Conservation (phyloP, 2,329 filamentous ascomycete genomes). For the Penicillium sp. region DNA sequence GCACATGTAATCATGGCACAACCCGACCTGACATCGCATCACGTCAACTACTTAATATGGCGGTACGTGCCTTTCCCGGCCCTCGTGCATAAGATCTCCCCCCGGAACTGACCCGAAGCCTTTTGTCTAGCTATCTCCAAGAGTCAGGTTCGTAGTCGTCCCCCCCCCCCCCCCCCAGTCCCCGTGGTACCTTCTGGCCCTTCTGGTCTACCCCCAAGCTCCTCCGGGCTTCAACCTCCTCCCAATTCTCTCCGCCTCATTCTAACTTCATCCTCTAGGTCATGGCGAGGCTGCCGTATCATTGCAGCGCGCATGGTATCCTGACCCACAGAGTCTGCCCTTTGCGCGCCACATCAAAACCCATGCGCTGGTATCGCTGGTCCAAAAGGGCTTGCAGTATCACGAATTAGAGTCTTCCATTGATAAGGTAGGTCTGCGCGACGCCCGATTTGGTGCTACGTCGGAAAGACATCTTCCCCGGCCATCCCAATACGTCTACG, state of each 20-base stretch:
- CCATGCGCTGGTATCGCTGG: constrained; percentile 59
- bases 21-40: constrained; percentile 51
- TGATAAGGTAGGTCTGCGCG: constrained; percentile 44
- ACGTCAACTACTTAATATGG: constrained; percentile 68
- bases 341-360: constrained; percentile 60
- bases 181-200: too few relatives aligned
- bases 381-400: constrained; percentile 62
- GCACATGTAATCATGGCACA: constrained; percentile 47
- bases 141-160: constrained; percentile 51
- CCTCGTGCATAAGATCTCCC: not conserved
- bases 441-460: not conserved
- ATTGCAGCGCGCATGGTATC: constrained; percentile 61
- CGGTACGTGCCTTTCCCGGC: constrained; percentile 48
- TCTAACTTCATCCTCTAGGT: constrained; percentile 33
- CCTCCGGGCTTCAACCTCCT: not conserved
- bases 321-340: constrained; percentile 59
- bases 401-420: constrained; percentile 51
- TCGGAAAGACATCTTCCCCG: not conserved
- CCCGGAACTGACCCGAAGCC: constrained; percentile 14
- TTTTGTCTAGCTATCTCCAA: constrained; percentile 51
- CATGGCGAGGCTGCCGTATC: constrained; percentile 59
- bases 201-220: too few relatives aligned
- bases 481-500: constrained; percentile 5
- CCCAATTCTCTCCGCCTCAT: constrained; percentile 1
- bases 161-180: constrained; percentile 4